Conservation (phyloP, 1,284 basidiomycete genomes). For the Cryptococcus sp. region DNA sequence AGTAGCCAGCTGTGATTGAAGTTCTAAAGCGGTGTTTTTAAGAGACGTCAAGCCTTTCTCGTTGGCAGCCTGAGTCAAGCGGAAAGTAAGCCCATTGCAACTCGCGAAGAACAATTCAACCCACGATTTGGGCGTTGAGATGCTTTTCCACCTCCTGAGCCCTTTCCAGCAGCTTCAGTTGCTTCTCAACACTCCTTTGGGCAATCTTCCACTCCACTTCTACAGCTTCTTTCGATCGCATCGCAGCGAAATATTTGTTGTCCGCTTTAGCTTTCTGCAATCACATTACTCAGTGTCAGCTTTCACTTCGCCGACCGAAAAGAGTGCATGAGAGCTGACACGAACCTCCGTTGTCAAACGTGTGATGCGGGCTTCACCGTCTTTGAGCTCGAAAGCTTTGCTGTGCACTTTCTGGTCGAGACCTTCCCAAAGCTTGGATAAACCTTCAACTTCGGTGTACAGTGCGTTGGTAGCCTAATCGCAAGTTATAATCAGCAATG, state of each 20-base stretch:
- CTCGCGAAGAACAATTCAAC: slow-evolving; percentile 23
- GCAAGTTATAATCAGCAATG: slow-evolving; percentile 4
- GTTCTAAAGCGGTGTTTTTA: slow-evolving; percentile 54
- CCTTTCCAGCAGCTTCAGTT: slow-evolving; percentile 72
- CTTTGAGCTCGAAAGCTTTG: slow-evolving; percentile 79
- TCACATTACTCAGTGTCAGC: background rate
- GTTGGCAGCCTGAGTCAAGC: slow-evolving; percentile 56
- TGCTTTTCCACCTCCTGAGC: slow-evolving; percentile 67
- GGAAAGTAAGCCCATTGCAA: background rate
- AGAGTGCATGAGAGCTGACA: slow-evolving; percentile 4
- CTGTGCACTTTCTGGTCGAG: slow-evolving; percentile 78
- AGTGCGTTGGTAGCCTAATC: slow-evolving; percentile 70
- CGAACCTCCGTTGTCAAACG: slow-evolving; percentile 67
- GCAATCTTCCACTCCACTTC: slow-evolving; percentile 75
- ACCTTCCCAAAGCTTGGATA: slow-evolving; percentile 85
- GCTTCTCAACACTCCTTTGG: slow-evolving; percentile 69
- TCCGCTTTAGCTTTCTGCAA: slow-evolving; percentile 83
- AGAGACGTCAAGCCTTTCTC: slow-evolving; percentile 57
- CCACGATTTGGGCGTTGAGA: slow-evolving; percentile 62
- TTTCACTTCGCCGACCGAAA: background rate
- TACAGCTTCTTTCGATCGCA: slow-evolving; percentile 83
- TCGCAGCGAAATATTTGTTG: slow-evolving; percentile 89
- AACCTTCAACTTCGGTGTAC: slow-evolving; percentile 80
- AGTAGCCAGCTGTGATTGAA: slow-evolving; percentile 55
- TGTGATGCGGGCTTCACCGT: slow-evolving; percentile 72